phyloP scores from a whole-genome alignment of 768 basidiomycete genomes.

The Hypholoma sublateritium region DNA sequence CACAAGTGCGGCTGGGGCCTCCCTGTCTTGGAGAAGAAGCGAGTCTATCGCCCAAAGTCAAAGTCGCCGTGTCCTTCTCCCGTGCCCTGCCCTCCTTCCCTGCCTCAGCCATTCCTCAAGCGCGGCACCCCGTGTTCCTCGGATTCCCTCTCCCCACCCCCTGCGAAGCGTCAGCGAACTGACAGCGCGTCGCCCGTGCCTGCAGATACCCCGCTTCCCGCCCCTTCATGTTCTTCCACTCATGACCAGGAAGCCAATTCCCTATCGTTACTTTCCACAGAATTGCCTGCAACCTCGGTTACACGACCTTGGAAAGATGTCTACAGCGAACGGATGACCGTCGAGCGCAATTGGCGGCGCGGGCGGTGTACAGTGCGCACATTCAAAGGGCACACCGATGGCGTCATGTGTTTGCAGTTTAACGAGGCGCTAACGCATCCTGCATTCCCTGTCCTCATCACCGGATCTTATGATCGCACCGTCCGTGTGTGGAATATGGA shows the following conservation, averaged over 20 bases:
- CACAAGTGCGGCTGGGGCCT: constrained; percentile 97
- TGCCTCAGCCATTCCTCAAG: constrained; percentile 22
- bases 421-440: constrained; percentile 81
- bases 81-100: constrained; percentile 11
- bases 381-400: constrained; percentile 91
- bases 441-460: constrained; percentile 91
- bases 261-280: constrained; percentile 29
- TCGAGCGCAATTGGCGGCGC: constrained; percentile 97
- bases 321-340: constrained; percentile 93
- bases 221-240: constrained; percentile 10
- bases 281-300: constrained; percentile 33
- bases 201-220: constrained; percentile 2
- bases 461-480: constrained; percentile 95
- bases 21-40: constrained; percentile 81
- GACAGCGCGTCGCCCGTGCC: constrained; percentile 17
- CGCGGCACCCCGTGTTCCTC: constrained; percentile 30
- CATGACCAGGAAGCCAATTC: constrained; percentile 16
- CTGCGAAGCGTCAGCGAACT: constrained; percentile 54
- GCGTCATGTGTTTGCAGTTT: constrained; percentile 97
- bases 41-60: constrained; percentile 40
- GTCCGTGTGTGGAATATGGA: constrained; percentile 97
- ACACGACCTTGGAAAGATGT: constrained; percentile 98
- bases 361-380: constrained; percentile 85
- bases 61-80: constrained; percentile 36
- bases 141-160: constrained; percentile 27